Evolutionary conservation across 2,329 filamentous ascomycete species (phyloP), one percentile per base, ranked within the genome.

Genomic region (Plenodomus lindquistii): DNA sequence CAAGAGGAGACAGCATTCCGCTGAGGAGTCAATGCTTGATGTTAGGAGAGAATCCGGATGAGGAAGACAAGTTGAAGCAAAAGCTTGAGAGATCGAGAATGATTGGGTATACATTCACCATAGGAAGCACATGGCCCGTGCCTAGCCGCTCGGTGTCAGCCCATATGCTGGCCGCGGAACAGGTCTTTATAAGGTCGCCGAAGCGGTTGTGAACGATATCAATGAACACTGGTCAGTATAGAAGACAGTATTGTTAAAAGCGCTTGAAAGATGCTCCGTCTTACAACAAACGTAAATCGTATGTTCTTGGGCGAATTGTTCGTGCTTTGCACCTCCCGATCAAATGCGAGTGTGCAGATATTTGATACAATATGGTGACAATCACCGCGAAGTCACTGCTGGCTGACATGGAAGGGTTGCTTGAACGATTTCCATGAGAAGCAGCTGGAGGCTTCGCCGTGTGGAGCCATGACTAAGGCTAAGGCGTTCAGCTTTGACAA

Each of bases 61-160:
- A 21, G 46, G 27, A 8, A 31, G 27, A 31, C 27, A 31, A 13
- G 15, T 52, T 38, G 39, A 47, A 38, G 38, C n/a, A n/a, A n/a
- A 43, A 11, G 45, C 38, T 45, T 44, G 50, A 50, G 44, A 20
- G 52, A 41, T 38, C 50, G 46, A 19, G 38, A 52, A 49, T 38
- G 37, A 43, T 45, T 52, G 52, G 52, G 17, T 52, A 41, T 45
- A 35, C 40, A 29, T 39, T 42, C 44, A 38, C 48, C 27, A 20
- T 48, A 8, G 27, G 9, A 13, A 31, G 6, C 6, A 13, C 27
- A 31, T 43, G 52, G 52, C 27, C 42, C 17, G 45, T 52, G 42
- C 45, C 16, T 52, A 52, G 42, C 46, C 56, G 54, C 54, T 46
- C 38, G 22, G 19, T 27, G 20, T 34, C 38, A 27, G 42, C 27